Evolutionary conservation across 108 stramenopile species (phyloP).

Genomic region (Licmophora abbreviata): DNA sequence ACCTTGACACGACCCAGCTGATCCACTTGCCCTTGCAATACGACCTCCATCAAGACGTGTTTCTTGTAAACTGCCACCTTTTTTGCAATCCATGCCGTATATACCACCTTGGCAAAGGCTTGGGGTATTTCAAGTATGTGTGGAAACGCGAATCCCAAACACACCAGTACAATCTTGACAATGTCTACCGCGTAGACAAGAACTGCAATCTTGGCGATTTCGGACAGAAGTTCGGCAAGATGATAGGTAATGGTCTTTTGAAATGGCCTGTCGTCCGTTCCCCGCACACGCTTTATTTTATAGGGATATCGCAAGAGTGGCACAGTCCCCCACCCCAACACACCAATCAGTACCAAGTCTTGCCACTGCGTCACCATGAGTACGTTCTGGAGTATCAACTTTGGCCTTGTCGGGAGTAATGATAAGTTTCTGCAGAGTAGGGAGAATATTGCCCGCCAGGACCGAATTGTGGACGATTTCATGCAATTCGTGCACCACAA

Average conservation of each 20-base stretch:
- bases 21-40: neutral
- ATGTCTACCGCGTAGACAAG: constrained; percentile 4
- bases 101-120: constrained; percentile 6
- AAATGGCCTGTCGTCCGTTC: neutral
- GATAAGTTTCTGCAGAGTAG: neutral
- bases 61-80: neutral
- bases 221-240: neutral
- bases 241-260: neutral
- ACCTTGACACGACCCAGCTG: too few species aligned
- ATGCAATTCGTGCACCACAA: too few species aligned
- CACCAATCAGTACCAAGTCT: neutral
- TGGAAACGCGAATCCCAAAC: neutral
- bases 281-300: too few species aligned
- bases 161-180: constrained; percentile 1
- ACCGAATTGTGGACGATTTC: neutral
- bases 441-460: constrained; percentile 3
- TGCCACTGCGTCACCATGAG: neutral
- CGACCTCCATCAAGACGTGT: neutral
- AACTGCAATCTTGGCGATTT: constrained; percentile 7
- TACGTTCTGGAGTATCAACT: neutral
- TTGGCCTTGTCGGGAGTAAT: constrained; percentile 3
- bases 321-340: neutral
- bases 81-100: constrained; percentile 1
- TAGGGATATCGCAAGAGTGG: neutral
- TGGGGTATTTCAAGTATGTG: neutral